Evolutionary conservation across 257 asterid species (phyloP).

Genomic region (Solanum dulcamara): DNA sequence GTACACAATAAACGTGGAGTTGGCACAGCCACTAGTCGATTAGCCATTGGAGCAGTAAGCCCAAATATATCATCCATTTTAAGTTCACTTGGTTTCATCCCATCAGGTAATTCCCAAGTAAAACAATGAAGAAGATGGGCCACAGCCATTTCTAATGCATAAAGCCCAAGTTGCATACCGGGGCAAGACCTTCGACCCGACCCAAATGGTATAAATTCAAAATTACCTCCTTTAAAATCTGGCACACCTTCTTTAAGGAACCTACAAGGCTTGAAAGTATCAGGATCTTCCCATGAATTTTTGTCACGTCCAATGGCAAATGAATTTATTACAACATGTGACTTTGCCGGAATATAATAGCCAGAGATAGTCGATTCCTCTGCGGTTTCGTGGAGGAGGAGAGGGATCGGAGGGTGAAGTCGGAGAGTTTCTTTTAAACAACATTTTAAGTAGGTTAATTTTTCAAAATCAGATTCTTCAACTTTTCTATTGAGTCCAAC

Average conservation of each 20-base stretch:
- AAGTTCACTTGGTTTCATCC: slow-evolving; percentile 72
- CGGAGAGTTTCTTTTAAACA: slow-evolving; percentile 69
- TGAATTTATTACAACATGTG: slow-evolving; percentile 68
- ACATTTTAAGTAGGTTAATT: slow-evolving; percentile 43
- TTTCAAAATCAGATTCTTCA: slow-evolving; percentile 60
- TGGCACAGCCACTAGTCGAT: slow-evolving; percentile 66
- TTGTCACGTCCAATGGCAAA: slow-evolving; percentile 80
- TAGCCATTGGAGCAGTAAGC: slow-evolving; percentile 77
- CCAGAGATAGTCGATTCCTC: slow-evolving; percentile 45
- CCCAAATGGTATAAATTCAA: slow-evolving; percentile 84
- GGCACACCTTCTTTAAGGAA: slow-evolving; percentile 39
- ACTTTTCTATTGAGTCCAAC: slow-evolving; percentile 61
- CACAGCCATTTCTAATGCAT: slow-evolving; percentile 68
- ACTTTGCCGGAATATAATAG: slow-evolving; percentile 43
- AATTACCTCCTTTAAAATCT: slow-evolving; percentile 56
- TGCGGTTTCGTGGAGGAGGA: slow-evolving; percentile 83
- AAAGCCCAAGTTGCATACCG: slow-evolving; percentile 90
- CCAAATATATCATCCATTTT: slow-evolving; percentile 73
- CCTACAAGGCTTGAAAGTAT: slow-evolving; percentile 38
- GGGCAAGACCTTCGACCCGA: slow-evolving; percentile 95
- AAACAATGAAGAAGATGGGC: slow-evolving; percentile 75
- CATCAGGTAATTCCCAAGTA: slow-evolving; percentile 83
- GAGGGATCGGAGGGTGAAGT: slow-evolving; percentile 89
- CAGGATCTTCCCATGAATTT: slow-evolving; percentile 64
- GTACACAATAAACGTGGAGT: slow-evolving; percentile 49